phyloP scores from a whole-genome alignment of 2,329 filamentous ascomycete genomes.

The Cercospora beticola region DNA sequence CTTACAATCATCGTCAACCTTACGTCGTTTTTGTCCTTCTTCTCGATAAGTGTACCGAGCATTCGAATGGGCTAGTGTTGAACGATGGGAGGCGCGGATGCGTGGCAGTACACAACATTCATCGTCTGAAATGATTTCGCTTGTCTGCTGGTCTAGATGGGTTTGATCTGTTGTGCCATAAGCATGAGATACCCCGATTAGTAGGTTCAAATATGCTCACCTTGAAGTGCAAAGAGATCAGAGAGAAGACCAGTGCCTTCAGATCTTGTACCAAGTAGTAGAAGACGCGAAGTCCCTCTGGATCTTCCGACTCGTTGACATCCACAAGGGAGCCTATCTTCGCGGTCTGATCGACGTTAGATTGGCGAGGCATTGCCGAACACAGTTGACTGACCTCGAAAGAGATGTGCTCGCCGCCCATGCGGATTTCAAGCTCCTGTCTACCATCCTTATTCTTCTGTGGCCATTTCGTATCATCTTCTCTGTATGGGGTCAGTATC shows the following conservation, averaged over 20 bases:
- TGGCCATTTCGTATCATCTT: slow-evolving; percentile 98
- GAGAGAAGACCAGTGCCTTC: slow-evolving; percentile 92
- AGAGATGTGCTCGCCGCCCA: slow-evolving; percentile 94
- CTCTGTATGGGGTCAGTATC: slow-evolving; percentile 53
- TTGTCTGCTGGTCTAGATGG: slow-evolving; percentile 26
- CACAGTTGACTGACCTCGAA: slow-evolving; percentile 71
- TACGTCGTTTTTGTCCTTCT: not conserved
- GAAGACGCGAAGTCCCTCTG: slow-evolving; percentile 93
- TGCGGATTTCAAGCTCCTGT: slow-evolving; percentile 90
- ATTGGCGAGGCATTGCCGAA: not conserved
- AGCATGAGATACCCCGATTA: not conserved
- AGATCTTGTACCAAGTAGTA: slow-evolving; percentile 98
- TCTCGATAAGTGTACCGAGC: not conserved
- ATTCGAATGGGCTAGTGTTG: not conserved
- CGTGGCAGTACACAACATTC: not conserved
- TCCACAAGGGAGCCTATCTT: slow-evolving; percentile 98
- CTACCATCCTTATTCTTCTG: slow-evolving; percentile 99
- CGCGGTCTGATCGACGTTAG: slow-evolving; percentile 65
- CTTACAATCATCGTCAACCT: not conserved
- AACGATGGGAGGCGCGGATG: not conserved
- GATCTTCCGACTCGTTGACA: slow-evolving; percentile 92
- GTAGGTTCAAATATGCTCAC: slow-evolving; percentile 41
- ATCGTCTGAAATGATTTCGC: not conserved
- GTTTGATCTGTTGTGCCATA: slow-evolving; percentile 32
- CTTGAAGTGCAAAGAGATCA: slow-evolving; percentile 98